Evolutionary conservation across 257 asterid species (phyloP).

Genomic region (Salvia splendens): DNA sequence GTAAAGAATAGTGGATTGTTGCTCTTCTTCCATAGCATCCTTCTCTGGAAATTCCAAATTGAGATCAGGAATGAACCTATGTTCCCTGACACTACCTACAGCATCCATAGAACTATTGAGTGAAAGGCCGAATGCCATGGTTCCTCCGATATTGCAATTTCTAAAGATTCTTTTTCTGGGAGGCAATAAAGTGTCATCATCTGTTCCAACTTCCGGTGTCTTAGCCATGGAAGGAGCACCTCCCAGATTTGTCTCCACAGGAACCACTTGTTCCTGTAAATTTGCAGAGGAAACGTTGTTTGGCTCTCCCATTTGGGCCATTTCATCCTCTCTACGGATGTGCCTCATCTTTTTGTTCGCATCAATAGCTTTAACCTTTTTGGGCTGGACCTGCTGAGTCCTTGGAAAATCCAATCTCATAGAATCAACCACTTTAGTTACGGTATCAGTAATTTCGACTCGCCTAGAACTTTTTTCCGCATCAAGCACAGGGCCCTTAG

Average conservation of each 20-base stretch:
- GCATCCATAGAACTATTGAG: slow-evolving; percentile 43
- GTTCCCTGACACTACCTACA: slow-evolving; percentile 34
- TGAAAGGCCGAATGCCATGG: slow-evolving; percentile 58
- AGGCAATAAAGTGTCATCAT: slow-evolving; percentile 30
- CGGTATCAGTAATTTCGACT: too few species aligned
- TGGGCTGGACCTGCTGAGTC: slow-evolving; percentile 15
- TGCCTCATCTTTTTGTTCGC: slow-evolving; percentile 34
- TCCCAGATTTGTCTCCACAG: too few species aligned
- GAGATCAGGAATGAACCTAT: slow-evolving; percentile 52
- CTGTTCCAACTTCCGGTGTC: slow-evolving; percentile 24
- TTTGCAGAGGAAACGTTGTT: slow-evolving; percentile 23
- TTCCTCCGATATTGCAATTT: slow-evolving; percentile 39
- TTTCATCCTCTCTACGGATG: slow-evolving; percentile 32
- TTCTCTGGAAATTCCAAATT: slow-evolving; percentile 41
- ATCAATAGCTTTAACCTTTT: slow-evolving; percentile 36
- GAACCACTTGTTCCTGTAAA: slow-evolving; percentile 23
- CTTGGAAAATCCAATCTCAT: too few species aligned
- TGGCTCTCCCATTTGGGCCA: slow-evolving; percentile 26
- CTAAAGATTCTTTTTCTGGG: slow-evolving; percentile 32
- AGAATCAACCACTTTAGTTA: too few species aligned
- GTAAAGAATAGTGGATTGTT: slow-evolving; percentile 29
- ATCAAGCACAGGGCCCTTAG: slow-evolving; percentile 34
- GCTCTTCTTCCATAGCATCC: slow-evolving; percentile 24
- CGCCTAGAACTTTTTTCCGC: too few species aligned
- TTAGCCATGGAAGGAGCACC: too few species aligned